Evolutionary conservation across 441 rosid species (phyloP), one percentile per base, ranked within the genome.

Genomic region (Populus trichocarpa): DNA sequence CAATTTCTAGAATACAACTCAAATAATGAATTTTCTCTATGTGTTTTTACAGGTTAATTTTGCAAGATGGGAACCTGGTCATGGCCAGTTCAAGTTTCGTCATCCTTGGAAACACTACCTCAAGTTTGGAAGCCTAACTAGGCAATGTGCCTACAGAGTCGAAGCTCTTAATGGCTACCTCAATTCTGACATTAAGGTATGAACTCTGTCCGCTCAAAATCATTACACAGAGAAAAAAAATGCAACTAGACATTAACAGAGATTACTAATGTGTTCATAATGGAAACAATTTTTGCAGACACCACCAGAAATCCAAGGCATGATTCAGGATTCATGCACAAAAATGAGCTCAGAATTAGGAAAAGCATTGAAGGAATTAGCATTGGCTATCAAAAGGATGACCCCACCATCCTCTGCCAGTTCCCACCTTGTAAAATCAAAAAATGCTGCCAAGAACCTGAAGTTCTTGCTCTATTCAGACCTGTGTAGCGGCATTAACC

Each of bases 61-160:
- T 71, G 95, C 93, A 0, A 87, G 83, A 76, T 92, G 97, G 97
- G 97, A 92, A 71, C 95, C 93, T 8, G 78, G 90, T 57, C 97
- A 91, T 30, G 93, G 95, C 11, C 78, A 73, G 22, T 91, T 91
- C 80, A 76, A 68, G 61, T 91, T 91, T 72, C 85, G 83, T 2
- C 97, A 90, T 76, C 93, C 97, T 10, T 91, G 95, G 94, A 81
- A 86, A 38, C 86, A 85, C 14, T 91, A 91, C 82, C 84, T 89
- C 10, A 81, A 86, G 71, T 25, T 88, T 6, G 90, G 90, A 77
- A 82, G 67, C 20, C 76, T 84, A 40, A 79, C 83, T 13, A 80
- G 89, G 0, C 75, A 86, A 46, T 88, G 93, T 75, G 91, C 89
- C 53, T 84, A 76, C 63, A 79, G 81, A 59, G 79, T 89, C 13